phyloP scores from a whole-genome alignment of 495 filamentous ascomycete genomes.

The Cercophora newfieldiana region DNA sequence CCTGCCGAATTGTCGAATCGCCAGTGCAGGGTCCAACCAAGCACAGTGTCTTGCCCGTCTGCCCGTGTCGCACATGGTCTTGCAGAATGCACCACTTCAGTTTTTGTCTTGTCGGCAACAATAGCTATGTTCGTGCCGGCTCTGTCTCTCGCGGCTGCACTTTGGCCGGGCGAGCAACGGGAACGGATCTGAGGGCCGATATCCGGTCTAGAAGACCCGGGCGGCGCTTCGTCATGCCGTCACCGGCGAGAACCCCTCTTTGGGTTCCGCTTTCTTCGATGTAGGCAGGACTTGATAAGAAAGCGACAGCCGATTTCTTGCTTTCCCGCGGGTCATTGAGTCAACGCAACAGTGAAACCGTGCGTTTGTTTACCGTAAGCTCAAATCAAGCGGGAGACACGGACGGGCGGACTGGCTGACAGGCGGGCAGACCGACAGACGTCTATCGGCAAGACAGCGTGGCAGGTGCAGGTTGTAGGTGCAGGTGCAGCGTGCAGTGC shows the following conservation, averaged over 20 bases:
- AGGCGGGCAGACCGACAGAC: background rate
- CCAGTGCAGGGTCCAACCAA: no score
- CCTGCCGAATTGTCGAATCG: background rate
- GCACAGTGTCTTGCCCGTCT: background rate
- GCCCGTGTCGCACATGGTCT: background rate
- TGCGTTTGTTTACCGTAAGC: background rate
- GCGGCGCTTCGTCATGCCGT: background rate
- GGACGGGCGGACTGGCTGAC: background rate
- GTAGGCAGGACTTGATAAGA: background rate
- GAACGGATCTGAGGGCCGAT: constrained; percentile 33
- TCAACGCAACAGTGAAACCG: background rate
- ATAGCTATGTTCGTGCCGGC: constrained; percentile 5
- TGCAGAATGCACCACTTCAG: no score
- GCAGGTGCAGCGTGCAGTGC: no score
- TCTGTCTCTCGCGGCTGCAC: constrained; percentile 10
- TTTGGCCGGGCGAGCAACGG: background rate
- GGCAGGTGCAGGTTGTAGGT: background rate
- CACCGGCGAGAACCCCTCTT: background rate
- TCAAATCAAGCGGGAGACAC: background rate
- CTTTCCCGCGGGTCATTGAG: background rate
- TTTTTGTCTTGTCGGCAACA: background rate
- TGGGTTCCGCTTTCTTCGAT: background rate
- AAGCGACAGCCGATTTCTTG: background rate
- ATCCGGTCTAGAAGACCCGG: constrained; percentile 19
- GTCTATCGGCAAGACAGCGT: background rate